These are phyloP conservation scores for Flueggea neowawraea DNA, from an alignment of 441 rosid species.

Conservation along the genomic window DNA sequence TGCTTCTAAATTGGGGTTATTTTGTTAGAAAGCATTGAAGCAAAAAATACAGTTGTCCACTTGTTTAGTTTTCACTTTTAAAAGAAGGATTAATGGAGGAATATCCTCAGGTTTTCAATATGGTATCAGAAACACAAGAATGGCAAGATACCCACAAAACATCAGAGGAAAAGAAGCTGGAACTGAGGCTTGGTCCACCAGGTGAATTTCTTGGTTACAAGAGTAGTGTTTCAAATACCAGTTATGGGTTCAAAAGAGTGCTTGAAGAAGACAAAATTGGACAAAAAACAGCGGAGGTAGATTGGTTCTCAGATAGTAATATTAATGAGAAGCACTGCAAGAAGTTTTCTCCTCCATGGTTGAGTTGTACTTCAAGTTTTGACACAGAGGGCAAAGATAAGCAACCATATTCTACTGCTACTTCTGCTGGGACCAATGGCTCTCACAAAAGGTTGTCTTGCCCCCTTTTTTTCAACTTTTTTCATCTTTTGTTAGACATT, in stretches of 20 bases:
- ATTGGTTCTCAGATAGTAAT: conserved; percentile 19
- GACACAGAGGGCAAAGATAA: background rate
- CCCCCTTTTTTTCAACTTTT: too few species aligned
- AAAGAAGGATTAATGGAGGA: too few species aligned
- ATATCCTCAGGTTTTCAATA: too few species aligned
- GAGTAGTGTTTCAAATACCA: background rate
- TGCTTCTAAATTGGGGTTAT: too few species aligned
- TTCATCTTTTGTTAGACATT: too few species aligned
- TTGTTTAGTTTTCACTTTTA: too few species aligned
- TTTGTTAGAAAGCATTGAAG: too few species aligned
- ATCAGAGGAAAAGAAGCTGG: conserved; percentile 28
- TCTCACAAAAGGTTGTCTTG: conserved; percentile 62
- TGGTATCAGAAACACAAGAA: conserved; percentile 16
- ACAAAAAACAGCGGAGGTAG: conserved; percentile 14
- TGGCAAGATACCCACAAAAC: conserved; percentile 26
- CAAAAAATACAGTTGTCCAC: too few species aligned
- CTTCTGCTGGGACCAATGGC: conserved; percentile 23
- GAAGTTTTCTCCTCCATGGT: conserved; percentile 30
- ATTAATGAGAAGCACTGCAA: conserved; percentile 19
- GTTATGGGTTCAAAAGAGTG: background rate
- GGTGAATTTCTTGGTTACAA: conserved; percentile 32
- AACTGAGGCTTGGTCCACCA: conserved; percentile 89
- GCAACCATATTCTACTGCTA: conserved; percentile 20
- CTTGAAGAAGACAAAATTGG: too few species aligned
- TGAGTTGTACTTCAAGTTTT: background rate